Base-by-base conservation (phyloP, 2,329 filamentous ascomycete genomes). In the Alternaria viburni region DNA sequence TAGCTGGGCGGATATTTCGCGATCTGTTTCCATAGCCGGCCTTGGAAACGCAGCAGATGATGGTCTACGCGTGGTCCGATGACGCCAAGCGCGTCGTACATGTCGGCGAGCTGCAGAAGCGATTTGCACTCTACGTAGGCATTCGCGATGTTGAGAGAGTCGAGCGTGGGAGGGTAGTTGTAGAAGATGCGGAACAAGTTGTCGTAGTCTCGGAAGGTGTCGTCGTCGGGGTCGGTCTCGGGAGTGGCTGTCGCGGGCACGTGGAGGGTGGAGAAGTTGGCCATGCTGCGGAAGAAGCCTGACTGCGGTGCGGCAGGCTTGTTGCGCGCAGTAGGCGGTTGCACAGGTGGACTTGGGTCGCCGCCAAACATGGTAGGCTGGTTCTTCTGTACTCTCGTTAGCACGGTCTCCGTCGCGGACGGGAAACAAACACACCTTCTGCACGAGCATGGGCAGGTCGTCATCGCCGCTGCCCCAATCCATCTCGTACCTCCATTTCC, bases 171-270 rank as follows among this genome's bases (percentile, higher is more conserved):
- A 0, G 93, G 84, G 78, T 96, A 92, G 79, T 97, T 97, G 85
- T 98, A 98, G 84, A 97, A 97, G 66, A 96, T 91, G 72, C 94
- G 92, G 79, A 98, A 96, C 21, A 98, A 86, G 78, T 97, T 97
- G 78, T 97, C 93, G 80, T 98, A 97, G 82, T 97, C 93, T 71
- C 93, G 92, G 50, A 97, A 86, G 21, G 93, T 86, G 68, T 96
- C 92, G 73, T 92, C 86, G 46, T 84, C 81, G 17, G 84, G 84
- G 57, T 93, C 88, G 61, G 90, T 86, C 50, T 88, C 85, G 2
- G 70, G 66, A 4, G 59, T 47, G 23, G 74, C 73, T 4, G 79
- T 52, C 21, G 68, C 69, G n/a, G 76, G 69, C 2, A 77, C 69
- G 13, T 85, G 87, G 58, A 86, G 78, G 52, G 85, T 85, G 67